phyloP scores from a whole-genome alignment of 495 filamentous ascomycete species.

The Podospora pseudocomata region DNA sequence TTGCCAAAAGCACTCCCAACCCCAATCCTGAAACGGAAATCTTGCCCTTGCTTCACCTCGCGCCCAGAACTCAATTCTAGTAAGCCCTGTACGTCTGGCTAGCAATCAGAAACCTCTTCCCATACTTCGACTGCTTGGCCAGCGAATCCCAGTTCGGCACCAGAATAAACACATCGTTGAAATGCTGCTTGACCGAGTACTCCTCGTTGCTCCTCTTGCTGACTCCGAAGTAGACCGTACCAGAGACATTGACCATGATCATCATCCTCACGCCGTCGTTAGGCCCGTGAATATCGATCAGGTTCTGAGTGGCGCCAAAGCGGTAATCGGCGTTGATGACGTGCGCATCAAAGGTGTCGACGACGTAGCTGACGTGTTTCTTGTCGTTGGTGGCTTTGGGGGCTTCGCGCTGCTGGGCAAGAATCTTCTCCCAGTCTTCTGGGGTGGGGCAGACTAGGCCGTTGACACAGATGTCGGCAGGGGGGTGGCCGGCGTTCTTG shows the following conservation, averaged over 20 bases:
- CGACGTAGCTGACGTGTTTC: constrained; percentile 46
- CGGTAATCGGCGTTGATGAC: constrained; percentile 65
- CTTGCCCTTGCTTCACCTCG: background rate
- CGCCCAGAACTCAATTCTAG: background rate
- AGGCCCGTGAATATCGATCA: constrained; percentile 24
- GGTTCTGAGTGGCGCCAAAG: constrained; percentile 32
- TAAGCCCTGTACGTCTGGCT: constrained; percentile 65
- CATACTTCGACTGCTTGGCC: constrained; percentile 32
- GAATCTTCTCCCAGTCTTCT: constrained; percentile 38
- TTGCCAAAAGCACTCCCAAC: background rate
- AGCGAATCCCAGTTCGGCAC: constrained; percentile 67
- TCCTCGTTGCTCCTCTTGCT: constrained; percentile 16
- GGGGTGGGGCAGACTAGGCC: constrained; percentile 35
- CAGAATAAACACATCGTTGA: constrained; percentile 72
- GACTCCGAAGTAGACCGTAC: constrained; percentile 46
- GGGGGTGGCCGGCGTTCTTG: constrained; percentile 26
- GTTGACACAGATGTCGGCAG: constrained; percentile 47
- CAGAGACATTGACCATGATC: constrained; percentile 63
- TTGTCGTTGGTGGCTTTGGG: constrained; percentile 13
- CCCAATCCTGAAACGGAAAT: background rate
- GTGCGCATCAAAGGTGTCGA: constrained; percentile 67
- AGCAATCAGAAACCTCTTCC: constrained; percentile 62
- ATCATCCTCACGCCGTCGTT: constrained; percentile 57
- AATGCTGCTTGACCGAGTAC: constrained; percentile 53
- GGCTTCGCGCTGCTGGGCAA: constrained; percentile 32